Percentiles rank a stretch among this genome's conserved stretches.
phyloP scores from a whole-genome alignment of 805 yeast species.

The Spathaspora boniae region DNA sequence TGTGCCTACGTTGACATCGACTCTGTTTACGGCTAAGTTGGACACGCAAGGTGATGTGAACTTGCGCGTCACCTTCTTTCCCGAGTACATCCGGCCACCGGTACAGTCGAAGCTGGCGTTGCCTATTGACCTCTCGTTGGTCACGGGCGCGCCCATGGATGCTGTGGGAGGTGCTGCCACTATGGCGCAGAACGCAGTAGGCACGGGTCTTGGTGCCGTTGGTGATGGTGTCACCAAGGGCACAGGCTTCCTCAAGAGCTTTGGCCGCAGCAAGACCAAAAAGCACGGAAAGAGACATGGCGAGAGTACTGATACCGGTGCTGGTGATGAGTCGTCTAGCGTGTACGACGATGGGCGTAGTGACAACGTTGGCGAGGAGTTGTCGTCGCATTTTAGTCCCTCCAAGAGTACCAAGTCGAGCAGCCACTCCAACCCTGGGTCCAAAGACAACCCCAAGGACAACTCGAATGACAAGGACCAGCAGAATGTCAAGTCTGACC shows the following conservation, averaged over 20 bases:
- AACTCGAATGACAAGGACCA: neutral
- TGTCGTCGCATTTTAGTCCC: neutral
- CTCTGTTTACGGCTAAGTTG: slow-evolving; percentile 47
- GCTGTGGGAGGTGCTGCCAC: slow-evolving; percentile 42
- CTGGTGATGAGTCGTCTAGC: neutral
- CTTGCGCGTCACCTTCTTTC: slow-evolving; percentile 52
- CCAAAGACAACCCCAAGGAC: neutral
- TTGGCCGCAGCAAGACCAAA: slow-evolving; percentile 5
- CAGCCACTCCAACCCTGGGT: slow-evolving; percentile 1
- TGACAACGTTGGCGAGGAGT: slow-evolving; percentile 1
- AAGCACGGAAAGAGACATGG: slow-evolving; percentile 2
- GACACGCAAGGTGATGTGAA: slow-evolving; percentile 65
- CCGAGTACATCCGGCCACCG: slow-evolving; percentile 66
- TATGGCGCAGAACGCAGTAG: slow-evolving; percentile 16
- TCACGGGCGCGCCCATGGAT: slow-evolving; percentile 47
- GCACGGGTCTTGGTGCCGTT: slow-evolving; percentile 7
- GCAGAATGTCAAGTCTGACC: neutral
- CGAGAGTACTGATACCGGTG: too few relatives aligned
- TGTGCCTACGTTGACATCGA: slow-evolving; percentile 43
- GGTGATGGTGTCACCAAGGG: slow-evolving; percentile 5
- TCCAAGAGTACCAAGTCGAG: neutral
- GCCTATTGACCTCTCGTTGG: slow-evolving; percentile 36
- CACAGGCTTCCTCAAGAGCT: slow-evolving; percentile 6
- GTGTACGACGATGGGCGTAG: neutral
- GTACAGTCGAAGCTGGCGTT: slow-evolving; percentile 31